Evolutionary conservation across 1,284 basidiomycete genomes (phyloP), one percentile per base, ranked within the genome.

Genomic region (Rhizoctonia solani): DNA sequence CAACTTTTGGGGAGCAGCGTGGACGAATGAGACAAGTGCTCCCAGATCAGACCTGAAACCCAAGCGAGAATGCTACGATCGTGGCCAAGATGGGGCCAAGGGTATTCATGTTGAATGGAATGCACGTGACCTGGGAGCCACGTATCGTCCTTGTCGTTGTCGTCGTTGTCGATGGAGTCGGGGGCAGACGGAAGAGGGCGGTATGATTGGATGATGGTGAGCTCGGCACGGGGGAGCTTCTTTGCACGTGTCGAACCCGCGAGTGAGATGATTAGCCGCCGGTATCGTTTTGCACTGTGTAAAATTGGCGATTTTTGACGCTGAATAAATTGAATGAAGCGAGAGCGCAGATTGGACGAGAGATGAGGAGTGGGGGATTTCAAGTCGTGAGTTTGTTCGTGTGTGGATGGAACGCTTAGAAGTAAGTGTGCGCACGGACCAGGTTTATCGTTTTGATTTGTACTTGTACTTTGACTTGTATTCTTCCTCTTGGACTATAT

Each of bases 181-280:
- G 37, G 9, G 16, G 16, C 9, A 39, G 37, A 39, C 16, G 37
- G 37, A 8, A 16, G 8, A 16, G 37, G 9, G 16, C 16, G 16
- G 37, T 16, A 16, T 39, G 16, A 16, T 8, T 39, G 37, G 37
- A 39, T 39, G 37, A 30, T 58, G 55, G 46, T 56, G 11, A 27
- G 13, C 16, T 16, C 46, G 39, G 25, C 13, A 4, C 37, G 4
- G 6, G 21, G 46, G 58, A 44, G 58, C 58, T 61, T 61, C 58
- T 61, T 44, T 32, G 58, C 58, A 61, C 58, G 58, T 61, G 58
- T 50, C 46, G 46, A 49, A 49, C 58, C 32, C 27, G 41, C 4
- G 5, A 5, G 4, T 16, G n/a, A 16, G 41, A n/a, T 32, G 32
- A 61, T 61, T 61, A 61, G 58, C 58, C 58, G 58, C 58, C 58